Conservation (phyloP, 352 stramenopile genomes). For the Pythium periplocum region DNA sequence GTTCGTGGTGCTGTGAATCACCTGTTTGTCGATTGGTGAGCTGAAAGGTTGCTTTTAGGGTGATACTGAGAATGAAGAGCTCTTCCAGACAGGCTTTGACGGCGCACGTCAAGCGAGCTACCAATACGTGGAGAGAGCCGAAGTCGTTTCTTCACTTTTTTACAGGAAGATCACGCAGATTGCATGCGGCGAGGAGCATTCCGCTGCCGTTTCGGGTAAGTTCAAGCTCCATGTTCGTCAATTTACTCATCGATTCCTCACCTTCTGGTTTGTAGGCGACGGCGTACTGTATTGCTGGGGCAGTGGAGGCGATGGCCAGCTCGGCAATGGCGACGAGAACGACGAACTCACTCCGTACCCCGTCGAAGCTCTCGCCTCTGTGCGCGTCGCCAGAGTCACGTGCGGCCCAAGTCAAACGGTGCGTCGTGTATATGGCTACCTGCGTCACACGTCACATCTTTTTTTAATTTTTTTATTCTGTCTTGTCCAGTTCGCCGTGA, state of each 20-base stretch:
- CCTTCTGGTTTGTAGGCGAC: conserved; percentile 27
- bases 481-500: conserved; percentile 23
- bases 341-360: conserved; percentile 45
- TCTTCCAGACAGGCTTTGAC: conserved; percentile 69
- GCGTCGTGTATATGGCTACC: conserved; percentile 4
- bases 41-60: conserved; percentile 21
- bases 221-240: not conserved
- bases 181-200: conserved; percentile 64
- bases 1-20: conserved; percentile 16
- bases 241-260: not conserved
- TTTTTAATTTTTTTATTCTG: not conserved
- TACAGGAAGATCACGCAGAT: conserved; percentile 37
- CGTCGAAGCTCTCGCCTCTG: conserved; percentile 49
- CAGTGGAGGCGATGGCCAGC: conserved; percentile 52
- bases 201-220: conserved; percentile 54
- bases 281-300: conserved; percentile 70
- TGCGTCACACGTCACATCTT: not conserved
- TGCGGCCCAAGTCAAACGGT: conserved; percentile 65
- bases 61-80: conserved; percentile 57
- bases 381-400: conserved; percentile 44
- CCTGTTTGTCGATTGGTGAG: not conserved
- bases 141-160: conserved; percentile 45
- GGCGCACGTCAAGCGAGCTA: conserved; percentile 60
- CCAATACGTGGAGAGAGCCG: conserved; percentile 42
- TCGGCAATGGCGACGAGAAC: conserved; percentile 53